Base-by-base conservation (phyloP, 345 rosid species). In the Noccaea caerulescens region DNA sequence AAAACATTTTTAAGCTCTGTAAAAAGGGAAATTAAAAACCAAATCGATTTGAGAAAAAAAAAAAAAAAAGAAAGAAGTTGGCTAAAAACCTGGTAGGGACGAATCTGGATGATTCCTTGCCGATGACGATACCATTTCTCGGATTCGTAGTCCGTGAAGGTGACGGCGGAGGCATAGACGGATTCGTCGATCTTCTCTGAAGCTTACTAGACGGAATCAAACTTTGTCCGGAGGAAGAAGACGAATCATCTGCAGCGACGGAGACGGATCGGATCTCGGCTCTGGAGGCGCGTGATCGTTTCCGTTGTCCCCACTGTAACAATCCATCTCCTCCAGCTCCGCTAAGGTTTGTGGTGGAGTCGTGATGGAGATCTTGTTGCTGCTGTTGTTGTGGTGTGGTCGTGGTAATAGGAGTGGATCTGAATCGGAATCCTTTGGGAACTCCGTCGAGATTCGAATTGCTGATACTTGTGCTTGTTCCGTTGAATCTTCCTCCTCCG, bases 271-370 rank as follows among this genome's bases (percentile, higher is more conserved):
- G 36, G 34, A 80, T 80, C 32, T 85, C 90, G 2, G 81, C 50
- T 57, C 90, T 79, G 0, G 86, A 80, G 10, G 79, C 83, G 34
- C 90, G 80, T 9, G 90, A 74, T 68, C 90, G 82, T 72, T 84
- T 86, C 71, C 83, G 77, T 46, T 84, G 86, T 1, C 90, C 88
- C 90, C 88, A 86, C 79, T 82, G 86, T 57, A 86, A 63, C 49
- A 86, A 34, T 64, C 80, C 76, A 73, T 84, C 87, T 13, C 68
- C 67, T 47, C 75, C 68, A 3, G 60, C 45, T 12, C 71, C 57
- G 6, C 37, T 16, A 42, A n/a, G 32, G 18, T 14, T 63, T 33
- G 56, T 3, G 14, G 18, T 27, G 7, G 63, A 44, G 10, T 37
- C 63, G 5, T 44, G 46, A 63, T 70, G 25, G 13, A 60, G 18